Conservation (phyloP, 345 rosid species). For the Sonneratia caseolaris region DNA sequence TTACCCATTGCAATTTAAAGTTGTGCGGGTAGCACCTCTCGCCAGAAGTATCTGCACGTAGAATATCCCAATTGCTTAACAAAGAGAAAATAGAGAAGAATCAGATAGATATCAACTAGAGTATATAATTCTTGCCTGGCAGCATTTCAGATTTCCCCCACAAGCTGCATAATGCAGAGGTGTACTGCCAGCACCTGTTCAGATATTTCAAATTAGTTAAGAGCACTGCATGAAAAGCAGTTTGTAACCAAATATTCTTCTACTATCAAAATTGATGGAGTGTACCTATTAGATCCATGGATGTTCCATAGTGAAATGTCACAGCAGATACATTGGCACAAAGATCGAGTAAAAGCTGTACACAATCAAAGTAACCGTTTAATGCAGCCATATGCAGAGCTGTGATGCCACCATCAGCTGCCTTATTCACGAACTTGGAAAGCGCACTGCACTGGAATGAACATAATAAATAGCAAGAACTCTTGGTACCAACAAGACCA, state of each 20-base stretch:
- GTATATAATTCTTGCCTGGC: constrained; percentile 54
- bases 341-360: constrained; percentile 90
- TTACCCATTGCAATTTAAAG: constrained; percentile 92
- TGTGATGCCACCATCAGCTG: constrained; percentile 96
- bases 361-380: constrained; percentile 91
- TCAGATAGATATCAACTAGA: background rate
- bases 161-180: constrained; percentile 98
- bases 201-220: constrained; percentile 11
- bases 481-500: background rate
- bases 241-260: background rate
- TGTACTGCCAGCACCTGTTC: constrained; percentile 91
- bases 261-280: constrained; percentile 5
- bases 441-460: constrained; percentile 51
- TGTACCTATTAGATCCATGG: constrained; percentile 95
- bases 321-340: constrained; percentile 74
- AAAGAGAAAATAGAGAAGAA: background rate
- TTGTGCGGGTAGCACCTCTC: constrained; percentile 68
- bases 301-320: constrained; percentile 90
- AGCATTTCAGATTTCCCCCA: constrained; percentile 91
- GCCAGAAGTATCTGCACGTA: constrained; percentile 67
- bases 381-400: constrained; percentile 98
- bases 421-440: constrained; percentile 88
- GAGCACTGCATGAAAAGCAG: background rate
- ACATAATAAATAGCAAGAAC: constrained; percentile 12
- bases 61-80: background rate